phyloP scores from a whole-genome alignment of 495 filamentous ascomycete genomes.

The Pseudevernia furfuracea region DNA sequence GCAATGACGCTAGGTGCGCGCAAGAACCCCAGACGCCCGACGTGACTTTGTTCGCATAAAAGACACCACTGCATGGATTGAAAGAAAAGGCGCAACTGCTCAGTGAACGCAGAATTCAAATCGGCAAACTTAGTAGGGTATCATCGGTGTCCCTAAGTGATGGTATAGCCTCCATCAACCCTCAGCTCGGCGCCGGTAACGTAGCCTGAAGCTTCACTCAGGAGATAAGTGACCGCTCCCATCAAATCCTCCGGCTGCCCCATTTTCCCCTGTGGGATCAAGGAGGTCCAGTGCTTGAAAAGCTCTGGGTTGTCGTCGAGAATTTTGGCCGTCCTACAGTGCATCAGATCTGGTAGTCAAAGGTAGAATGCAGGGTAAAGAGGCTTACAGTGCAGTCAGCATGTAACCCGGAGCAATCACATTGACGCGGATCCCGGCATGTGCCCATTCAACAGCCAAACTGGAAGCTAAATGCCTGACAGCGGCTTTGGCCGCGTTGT shows the following conservation, averaged over 20 bases:
- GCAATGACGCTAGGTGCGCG: neutral
- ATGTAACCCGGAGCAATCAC: conserved; percentile 90
- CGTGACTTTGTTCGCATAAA: neutral
- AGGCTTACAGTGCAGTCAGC: conserved; percentile 77
- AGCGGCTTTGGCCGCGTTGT: conserved; percentile 84
- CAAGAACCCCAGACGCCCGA: neutral
- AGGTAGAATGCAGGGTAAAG: neutral
- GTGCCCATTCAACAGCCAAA: conserved; percentile 85
- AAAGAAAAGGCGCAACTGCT: neutral
- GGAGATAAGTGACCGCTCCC: conserved; percentile 85
- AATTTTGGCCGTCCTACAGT: conserved; percentile 77
- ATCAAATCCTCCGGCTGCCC: conserved; percentile 85
- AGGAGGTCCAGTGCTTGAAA: conserved; percentile 75
- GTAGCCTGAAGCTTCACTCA: conserved; percentile 77
- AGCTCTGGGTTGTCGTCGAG: conserved; percentile 86
- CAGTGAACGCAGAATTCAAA: neutral
- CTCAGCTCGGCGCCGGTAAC: conserved; percentile 85
- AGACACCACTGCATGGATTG: neutral
- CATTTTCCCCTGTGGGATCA: conserved; percentile 90
- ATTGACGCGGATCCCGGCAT: conserved; percentile 77
- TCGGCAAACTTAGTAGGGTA: neutral
- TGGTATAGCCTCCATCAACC: conserved; percentile 86
- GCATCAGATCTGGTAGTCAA: conserved; percentile 15
- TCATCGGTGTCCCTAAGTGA: conserved; percentile 46
- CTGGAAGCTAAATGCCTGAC: conserved; percentile 74